These are phyloP conservation scores for Isatis tinctoria DNA, from an alignment of 345 rosid species.

Conservation along the genomic window DNA sequence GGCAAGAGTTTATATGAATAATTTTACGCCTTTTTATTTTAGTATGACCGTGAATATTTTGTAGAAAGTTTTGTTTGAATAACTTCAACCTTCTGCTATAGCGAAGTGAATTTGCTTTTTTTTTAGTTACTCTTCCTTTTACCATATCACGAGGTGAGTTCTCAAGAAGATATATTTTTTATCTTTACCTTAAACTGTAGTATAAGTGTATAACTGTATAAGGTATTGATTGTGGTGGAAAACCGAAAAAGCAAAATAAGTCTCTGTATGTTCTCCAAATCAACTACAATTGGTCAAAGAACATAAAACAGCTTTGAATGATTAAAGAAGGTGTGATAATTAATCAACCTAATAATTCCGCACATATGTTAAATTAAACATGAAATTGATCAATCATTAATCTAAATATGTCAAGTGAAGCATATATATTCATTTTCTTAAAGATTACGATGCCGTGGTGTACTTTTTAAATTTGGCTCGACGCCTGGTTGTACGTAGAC, in stretches of 20 bases:
- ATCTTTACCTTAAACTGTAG: no score
- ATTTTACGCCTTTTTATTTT: no score
- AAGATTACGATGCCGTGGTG: neutral
- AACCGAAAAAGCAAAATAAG: neutral
- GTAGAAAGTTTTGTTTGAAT: no score
- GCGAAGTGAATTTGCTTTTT: no score
- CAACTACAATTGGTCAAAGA: constrained; percentile 17
- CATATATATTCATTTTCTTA: neutral
- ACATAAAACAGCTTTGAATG: constrained; percentile 23
- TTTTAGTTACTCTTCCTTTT: no score
- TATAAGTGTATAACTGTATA: no score
- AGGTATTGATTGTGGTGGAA: neutral
- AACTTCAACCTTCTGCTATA: no score
- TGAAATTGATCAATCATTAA: constrained; percentile 1
- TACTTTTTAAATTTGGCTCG: neutral
- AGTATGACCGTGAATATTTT: no score
- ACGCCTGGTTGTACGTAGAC: constrained; percentile 25
- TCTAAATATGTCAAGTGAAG: constrained; percentile 7
- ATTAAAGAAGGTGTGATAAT: constrained; percentile 7
- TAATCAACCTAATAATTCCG: constrained; percentile 3
- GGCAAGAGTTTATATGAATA: no score
- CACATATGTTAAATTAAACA: neutral
- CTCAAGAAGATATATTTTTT: no score
- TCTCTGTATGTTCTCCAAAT: neutral
- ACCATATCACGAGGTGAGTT: no score